phyloP scores from a whole-genome alignment of 768 basidiomycete species.

The Hemileccinum impolitum region DNA sequence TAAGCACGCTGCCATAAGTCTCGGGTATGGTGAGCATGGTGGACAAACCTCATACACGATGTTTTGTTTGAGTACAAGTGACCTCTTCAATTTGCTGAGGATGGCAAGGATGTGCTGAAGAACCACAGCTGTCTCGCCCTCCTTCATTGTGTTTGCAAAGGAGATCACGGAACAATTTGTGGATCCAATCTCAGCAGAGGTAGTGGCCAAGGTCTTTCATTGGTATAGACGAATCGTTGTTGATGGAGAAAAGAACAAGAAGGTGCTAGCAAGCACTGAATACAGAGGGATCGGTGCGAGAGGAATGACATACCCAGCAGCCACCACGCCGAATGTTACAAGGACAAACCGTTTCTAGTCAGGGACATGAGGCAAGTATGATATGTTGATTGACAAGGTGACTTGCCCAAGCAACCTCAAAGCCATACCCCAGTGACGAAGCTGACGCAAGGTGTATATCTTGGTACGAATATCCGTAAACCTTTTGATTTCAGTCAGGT shows the following conservation, averaged over 20 bases:
- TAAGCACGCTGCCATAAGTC: background rate
- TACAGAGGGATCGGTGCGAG: background rate
- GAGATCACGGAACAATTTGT: constrained; percentile 77
- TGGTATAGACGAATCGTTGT: constrained; percentile 74
- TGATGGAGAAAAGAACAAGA: constrained; percentile 70
- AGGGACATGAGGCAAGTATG: background rate
- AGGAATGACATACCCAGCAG: constrained; percentile 61
- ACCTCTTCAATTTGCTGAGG: constrained; percentile 66
- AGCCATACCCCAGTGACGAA: constrained; percentile 56
- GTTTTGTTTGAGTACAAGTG: constrained; percentile 52
- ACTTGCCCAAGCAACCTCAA: constrained; percentile 68
- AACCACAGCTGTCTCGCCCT: constrained; percentile 52
- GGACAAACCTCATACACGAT: constrained; percentile 60
- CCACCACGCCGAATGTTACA: constrained; percentile 67
- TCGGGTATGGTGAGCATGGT: background rate
- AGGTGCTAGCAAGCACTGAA: constrained; percentile 40
- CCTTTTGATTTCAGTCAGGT: constrained; percentile 33
- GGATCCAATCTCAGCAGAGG: constrained; percentile 60
- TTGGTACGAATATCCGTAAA: constrained; percentile 73
- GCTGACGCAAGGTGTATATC: constrained; percentile 47
- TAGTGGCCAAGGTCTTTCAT: constrained; percentile 65
- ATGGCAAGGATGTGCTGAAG: constrained; percentile 68
- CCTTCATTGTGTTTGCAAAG: constrained; percentile 54
- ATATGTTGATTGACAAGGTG: background rate
- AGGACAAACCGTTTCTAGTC: constrained; percentile 61